Evolutionary conservation across 371 early-diverging fungal genomes (phyloP), one percentile per base, ranked within the genome.

Genomic region (Mycotypha africana): DNA sequence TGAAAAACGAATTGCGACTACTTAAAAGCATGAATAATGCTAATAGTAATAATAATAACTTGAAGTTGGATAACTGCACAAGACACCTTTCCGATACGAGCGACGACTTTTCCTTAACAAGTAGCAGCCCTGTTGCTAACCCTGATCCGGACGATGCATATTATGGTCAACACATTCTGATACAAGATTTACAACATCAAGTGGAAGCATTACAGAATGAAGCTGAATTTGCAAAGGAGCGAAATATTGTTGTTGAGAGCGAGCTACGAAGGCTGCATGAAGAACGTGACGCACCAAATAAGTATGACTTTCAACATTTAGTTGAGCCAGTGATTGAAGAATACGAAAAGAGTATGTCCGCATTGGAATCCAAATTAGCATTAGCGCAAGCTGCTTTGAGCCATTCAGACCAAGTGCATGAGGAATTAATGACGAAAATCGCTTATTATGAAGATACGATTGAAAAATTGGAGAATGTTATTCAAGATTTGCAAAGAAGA

Each of bases 271-370:
- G 60, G 0, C 1, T 62, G 2, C 57, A 66, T 7, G 21, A 55
- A 10, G 26, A 35, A 9, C 48, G 43, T 7, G n/a, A 45, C 30
- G 50, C 42, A 20, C 19, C 49, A 0, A 34, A 55, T 19, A 31
- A 56, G 9, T 32, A 35, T 3, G 68, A 70, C 42, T 81, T 85
- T 48, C 74, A 78, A 41, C 76, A 80, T 41, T 49, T 76, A 35
- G 82, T 79, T 1, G 85, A 80, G 26, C 80, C 82, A 15, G 78
- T 81, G 17, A 80, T 80, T 50, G 78, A 82, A 53, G 79, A 85
- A 43, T 80, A 82, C 45, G 82, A 80, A 61, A 85, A 81, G 56
- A 72, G 72, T 22, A 73, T 80, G 2, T 56, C 79, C 0, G 62
- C 56, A 2, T 61, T 85, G 2, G 81, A 81, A 50, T 67, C 71